Base-by-base conservation (phyloP, 805 yeast species). In the Zygotorulaspora florentina region DNA sequence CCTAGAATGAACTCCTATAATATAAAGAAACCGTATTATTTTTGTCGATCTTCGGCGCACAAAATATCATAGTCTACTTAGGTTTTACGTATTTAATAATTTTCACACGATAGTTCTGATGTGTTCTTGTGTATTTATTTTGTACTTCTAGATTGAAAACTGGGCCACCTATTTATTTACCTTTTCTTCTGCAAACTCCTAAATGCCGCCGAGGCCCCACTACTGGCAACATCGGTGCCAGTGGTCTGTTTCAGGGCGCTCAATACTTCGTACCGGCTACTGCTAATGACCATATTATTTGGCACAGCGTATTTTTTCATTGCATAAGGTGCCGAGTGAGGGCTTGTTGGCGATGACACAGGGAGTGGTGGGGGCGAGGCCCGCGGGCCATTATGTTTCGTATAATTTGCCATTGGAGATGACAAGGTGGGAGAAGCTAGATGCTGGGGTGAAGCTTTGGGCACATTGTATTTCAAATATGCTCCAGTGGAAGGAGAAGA, bases 131-230 rank as follows among this genome's bases (percentile, higher is more conserved):
- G 25, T 20, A 20, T 33, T 7, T 27, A 15, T 35, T 29, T 15
- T 29, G 15, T 11, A 25, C 11, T 17, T 39, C 34, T 31, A 20
- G 25, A n/a, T n/a, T n/a, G n/a, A n/a, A n/a, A n/a, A n/a, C n/a
- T n/a, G n/a, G n/a, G 7, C 25, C 29, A 11, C 17, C 10, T 29
- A 10, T 39, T 10, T 16, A 29, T 39, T 9, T 15, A 12, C 4
- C n/a, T 13, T 20, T 40, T 44, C 46, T 50, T 53, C 39, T 59
- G 64, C 41, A 55, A 42, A 42, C 50, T 63, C 38, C 56, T 63
- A 40, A 62, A 64, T 15, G 68, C 68, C 6, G 68, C 68, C 16
- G 63, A 59, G 2, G 68, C 68, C 31, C 68, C 68, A 16, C 57
- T 57, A 40, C 61, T 59, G 3, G 68, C 68, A 16, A 50, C 57